Base-by-base conservation (phyloP, 1,139 yeast species). In the Saccharomyces hybrid region DNA sequence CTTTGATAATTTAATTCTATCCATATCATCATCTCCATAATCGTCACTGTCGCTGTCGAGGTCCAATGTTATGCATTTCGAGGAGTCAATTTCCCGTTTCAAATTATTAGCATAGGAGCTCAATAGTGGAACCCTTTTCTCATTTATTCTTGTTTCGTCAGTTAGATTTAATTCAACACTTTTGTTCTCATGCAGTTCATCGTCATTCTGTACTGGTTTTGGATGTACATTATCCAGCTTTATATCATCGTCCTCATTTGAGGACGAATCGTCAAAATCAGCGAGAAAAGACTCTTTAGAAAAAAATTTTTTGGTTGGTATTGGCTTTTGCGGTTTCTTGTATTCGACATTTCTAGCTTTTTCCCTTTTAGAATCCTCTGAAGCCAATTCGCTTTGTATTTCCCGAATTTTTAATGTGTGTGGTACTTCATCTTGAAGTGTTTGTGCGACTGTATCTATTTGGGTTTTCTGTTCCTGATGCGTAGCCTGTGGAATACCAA, bases 51-150 rank as follows among this genome's bases (percentile, higher is more conserved):
- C 63, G 41, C 58, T 57, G 14, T 60, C 65, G 3, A 59, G 57
- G 41, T 57, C 57, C 11, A 67, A 57, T 7, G 51, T 56, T 8
- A 65, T 51, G 5, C 49, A 50, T 26, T 56, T 50, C 31, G 55
- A 47, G 0, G 53, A 32, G 41, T 57, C 55, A 8, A 56, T 51
- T 47, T 57, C 56, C 25, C 51, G 54, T 48, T 55, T 62, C 29
- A 63, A 50, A 34, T 55, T 59, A 34, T 61, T 60, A 34, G 60
- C 62, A 58, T 64, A 64, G 1, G 53, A 55, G 9, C 53, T 59
- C 23, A 64, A 50, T 11, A 54, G 14, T 6, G 56, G 51, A 5
- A 44, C 38, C 4, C 28, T 51, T 13, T 42, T 44, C 8, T 13
- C 13, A 8, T 4, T 9, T 32, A 31, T 27, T 14, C 7, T 26